phyloP scores from a whole-genome alignment of 805 yeast genomes.

The Sugiyamaella smithiae region DNA sequence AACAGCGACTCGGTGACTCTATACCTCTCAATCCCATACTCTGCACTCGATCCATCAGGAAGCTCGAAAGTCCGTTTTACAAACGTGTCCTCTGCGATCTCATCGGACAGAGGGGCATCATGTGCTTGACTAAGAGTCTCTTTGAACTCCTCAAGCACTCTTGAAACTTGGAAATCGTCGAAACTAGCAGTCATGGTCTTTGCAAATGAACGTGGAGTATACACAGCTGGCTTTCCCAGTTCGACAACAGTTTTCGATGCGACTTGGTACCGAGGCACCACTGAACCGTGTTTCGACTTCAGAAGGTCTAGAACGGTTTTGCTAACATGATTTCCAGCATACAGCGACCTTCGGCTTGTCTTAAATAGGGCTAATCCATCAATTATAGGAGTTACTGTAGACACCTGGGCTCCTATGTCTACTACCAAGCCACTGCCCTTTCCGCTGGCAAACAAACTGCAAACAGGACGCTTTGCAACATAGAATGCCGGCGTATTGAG shows the following conservation, averaged over 20 bases:
- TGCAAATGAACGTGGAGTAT: conserved; percentile 29
- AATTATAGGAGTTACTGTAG: conserved; percentile 50
- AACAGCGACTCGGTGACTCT: conserved; percentile 72
- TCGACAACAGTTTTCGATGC: conserved; percentile 41
- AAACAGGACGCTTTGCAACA: conserved; percentile 78
- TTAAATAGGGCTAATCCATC: conserved; percentile 38
- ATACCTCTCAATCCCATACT: conserved; percentile 58
- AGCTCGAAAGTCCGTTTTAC: conserved; percentile 59
- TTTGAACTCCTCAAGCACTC: conserved; percentile 48
- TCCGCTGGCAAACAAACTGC: conserved; percentile 85
- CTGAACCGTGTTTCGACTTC: conserved; percentile 33
- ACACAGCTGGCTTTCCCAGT: conserved; percentile 36
- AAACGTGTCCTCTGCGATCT: conserved; percentile 34
- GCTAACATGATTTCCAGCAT: conserved; percentile 67
- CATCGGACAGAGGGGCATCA: conserved; percentile 42
- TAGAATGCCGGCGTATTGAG: conserved; percentile 77
- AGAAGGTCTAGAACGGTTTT: conserved; percentile 50
- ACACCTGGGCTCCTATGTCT: conserved; percentile 69
- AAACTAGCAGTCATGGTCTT: conserved; percentile 46
- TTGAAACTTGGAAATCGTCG: conserved; percentile 53
- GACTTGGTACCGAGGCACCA: conserved; percentile 50
- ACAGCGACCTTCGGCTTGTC: conserved; percentile 60
- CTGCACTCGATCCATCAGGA: conserved; percentile 59
- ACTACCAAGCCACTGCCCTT: conserved; percentile 58
- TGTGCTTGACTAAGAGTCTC: conserved; percentile 38